These are phyloP conservation scores for Leccinellum luteum DNA, from an alignment of 768 basidiomycete species.

Conservation along the genomic window DNA sequence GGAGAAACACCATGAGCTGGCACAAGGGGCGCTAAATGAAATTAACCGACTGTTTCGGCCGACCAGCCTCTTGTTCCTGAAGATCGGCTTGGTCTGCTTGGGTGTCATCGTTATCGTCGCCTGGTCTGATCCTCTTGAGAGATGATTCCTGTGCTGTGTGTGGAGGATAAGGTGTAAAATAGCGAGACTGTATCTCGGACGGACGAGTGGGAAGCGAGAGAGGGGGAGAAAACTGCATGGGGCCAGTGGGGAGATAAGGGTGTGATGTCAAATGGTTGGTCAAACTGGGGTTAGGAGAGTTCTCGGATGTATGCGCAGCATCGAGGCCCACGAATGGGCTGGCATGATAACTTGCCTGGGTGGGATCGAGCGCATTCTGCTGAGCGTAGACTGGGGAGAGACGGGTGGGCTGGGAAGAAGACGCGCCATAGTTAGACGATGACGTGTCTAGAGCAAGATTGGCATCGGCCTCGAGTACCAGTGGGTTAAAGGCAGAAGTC, in stretches of 20 bases:
- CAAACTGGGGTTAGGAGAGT: constrained; percentile 10
- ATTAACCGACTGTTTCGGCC: constrained; percentile 24
- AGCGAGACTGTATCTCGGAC: constrained; percentile 29
- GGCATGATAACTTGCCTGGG: constrained; percentile 17
- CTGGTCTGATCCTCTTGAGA: constrained; percentile 21
- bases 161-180: constrained; percentile 12
- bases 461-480: constrained; percentile 4
- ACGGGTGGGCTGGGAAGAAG: constrained; percentile 8
- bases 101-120: constrained; percentile 16
- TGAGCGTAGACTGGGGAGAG: constrained; percentile 17
- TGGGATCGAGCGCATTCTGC: constrained; percentile 8
- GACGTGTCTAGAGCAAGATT: constrained; percentile 15
- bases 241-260: constrained; percentile 21
- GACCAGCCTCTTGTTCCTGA: constrained; percentile 21
- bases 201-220: constrained; percentile 28
- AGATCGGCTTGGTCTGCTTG: constrained; percentile 19
- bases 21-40: neutral
- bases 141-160: neutral
- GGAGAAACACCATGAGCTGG: constrained; percentile 3
- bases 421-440: constrained; percentile 9
- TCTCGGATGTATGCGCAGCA: constrained; percentile 8
- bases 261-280: constrained; percentile 6
- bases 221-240: constrained; percentile 32
- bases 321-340: constrained; percentile 9
- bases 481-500: constrained; percentile 10